A percentile compares a stretch with the other conserved stretches of the same genome.
Conservation (phyloP, 805 yeast species). For the Yamadazyma philogaea region DNA sequence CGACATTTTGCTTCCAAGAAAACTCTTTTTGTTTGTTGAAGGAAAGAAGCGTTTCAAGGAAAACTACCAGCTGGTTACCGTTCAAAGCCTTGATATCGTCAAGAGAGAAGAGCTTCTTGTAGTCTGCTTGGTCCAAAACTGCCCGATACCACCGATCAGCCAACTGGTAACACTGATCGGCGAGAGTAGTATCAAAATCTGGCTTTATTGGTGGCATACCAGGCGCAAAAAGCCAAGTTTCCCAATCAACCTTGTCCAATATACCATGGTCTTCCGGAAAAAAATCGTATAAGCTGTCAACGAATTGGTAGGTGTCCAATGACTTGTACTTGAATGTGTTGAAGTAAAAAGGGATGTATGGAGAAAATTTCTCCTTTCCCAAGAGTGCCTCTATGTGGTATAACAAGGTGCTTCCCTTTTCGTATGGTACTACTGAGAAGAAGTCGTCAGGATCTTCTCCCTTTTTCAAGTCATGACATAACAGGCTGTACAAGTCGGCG, state of each 20-base stretch:
- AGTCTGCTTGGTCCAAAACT: constrained; percentile 20
- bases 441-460: constrained; percentile 85
- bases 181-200: constrained; percentile 72
- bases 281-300: constrained; percentile 70
- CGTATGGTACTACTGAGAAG: constrained; percentile 84
- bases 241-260: constrained; percentile 80
- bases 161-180: constrained; percentile 64
- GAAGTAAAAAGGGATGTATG: constrained; percentile 78
- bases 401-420: constrained; percentile 80
- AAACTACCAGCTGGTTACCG: constrained; percentile 76
- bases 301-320: constrained; percentile 77
- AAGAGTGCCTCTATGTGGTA: constrained; percentile 68
- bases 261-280: constrained; percentile 45
- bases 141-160: constrained; percentile 62
- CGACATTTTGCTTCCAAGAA: constrained; percentile 36
- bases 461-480: constrained; percentile 69
- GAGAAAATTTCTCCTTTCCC: constrained; percentile 64
- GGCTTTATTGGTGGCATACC: constrained; percentile 88
- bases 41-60: constrained; percentile 64
- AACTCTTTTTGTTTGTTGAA: constrained; percentile 41
- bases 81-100: constrained; percentile 56
- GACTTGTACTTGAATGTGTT: constrained; percentile 63
- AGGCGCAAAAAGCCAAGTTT: constrained; percentile 73
- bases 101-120: constrained; percentile 34
- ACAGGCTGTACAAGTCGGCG: constrained; percentile 51